Percentiles rank a stretch among this genome's conserved stretches.
These are phyloP conservation scores for Arctium minus DNA, from an alignment of 129 eudicot genomes.

Conservation along the genomic window DNA sequence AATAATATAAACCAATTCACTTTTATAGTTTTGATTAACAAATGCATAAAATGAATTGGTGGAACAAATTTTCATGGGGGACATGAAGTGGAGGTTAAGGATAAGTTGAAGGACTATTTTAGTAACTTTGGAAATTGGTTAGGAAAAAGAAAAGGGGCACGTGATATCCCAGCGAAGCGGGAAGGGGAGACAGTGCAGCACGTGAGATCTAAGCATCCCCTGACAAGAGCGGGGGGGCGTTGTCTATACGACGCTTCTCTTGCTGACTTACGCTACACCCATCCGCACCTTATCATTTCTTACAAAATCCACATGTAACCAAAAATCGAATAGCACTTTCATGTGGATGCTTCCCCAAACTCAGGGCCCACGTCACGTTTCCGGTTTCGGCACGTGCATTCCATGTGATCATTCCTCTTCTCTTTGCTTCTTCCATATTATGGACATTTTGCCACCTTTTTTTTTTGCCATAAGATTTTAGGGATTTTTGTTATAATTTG, in stretches of 20 bases:
- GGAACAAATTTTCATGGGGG: background rate
- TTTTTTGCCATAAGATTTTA: no score
- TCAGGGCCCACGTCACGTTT: constrained; percentile 51
- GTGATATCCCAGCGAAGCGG: constrained; percentile 39
- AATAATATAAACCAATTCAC: background rate
- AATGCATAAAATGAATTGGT: background rate
- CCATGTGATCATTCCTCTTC: constrained; percentile 23
- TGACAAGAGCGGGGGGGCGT: constrained; percentile 5
- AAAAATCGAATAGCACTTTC: constrained; percentile 31
- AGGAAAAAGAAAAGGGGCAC: constrained; percentile 16
- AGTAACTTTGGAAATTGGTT: background rate
- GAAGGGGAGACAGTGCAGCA: constrained; percentile 12
- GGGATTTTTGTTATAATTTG: no score
- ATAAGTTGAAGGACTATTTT: constrained; percentile 3
- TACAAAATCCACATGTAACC: constrained; percentile 34
- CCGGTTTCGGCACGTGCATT: constrained; percentile 46
- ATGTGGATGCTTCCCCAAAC: constrained; percentile 45
- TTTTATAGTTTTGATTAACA: background rate
- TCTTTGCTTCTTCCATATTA: background rate
- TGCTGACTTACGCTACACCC: constrained; percentile 23
- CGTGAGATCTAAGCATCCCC: constrained; percentile 42
- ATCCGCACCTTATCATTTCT: constrained; percentile 35
- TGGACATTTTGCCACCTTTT: background rate
- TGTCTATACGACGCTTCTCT: constrained; percentile 14
- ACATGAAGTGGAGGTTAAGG: background rate